phyloP scores from a whole-genome alignment of 306 rosid genomes.

The Urtica urens region DNA sequence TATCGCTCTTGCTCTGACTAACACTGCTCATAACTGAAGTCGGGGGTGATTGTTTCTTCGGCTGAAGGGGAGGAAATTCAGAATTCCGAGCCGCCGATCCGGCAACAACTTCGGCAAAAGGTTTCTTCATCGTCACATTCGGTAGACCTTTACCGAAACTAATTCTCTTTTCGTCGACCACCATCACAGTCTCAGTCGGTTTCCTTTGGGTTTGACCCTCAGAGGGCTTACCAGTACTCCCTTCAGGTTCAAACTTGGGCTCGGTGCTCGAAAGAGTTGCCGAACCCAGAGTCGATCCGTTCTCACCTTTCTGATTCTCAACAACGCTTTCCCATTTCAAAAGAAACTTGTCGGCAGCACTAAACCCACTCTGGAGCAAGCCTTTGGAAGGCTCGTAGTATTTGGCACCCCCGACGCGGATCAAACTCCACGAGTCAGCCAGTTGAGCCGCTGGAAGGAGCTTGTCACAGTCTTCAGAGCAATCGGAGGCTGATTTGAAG shows the following conservation, averaged over 20 bases:
- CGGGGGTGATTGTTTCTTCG: slow-evolving; percentile 35
- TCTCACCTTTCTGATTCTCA: slow-evolving; percentile 31
- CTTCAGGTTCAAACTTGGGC: slow-evolving; percentile 30
- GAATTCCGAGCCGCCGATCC: slow-evolving; percentile 59
- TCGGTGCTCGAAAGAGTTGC: slow-evolving; percentile 13
- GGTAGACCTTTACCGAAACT: slow-evolving; percentile 67
- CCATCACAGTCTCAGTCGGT: slow-evolving; percentile 28
- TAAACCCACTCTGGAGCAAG: slow-evolving; percentile 85
- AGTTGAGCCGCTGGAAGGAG: slow-evolving; percentile 57
- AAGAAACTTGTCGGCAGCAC: slow-evolving; percentile 56
- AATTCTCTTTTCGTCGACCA: slow-evolving; percentile 42
- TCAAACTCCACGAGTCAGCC: slow-evolving; percentile 62
- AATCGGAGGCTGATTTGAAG: slow-evolving; percentile 60
- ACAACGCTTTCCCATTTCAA: slow-evolving; percentile 49
- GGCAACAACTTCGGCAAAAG: slow-evolving; percentile 95
- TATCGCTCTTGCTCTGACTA: slow-evolving; percentile 41
- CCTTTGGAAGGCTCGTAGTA: slow-evolving; percentile 85
- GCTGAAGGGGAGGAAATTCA: slow-evolving; percentile 82
- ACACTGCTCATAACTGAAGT: slow-evolving; percentile 43
- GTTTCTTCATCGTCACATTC: slow-evolving; percentile 61
- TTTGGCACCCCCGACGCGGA: slow-evolving; percentile 73
- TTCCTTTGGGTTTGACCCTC: slow-evolving; percentile 34
- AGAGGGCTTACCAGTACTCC: slow-evolving; percentile 25
- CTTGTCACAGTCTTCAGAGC: slow-evolving; percentile 73
- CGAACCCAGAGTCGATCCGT: slow-evolving; percentile 33